Percentiles rank a stretch among this genome's conserved stretches.
Conservation (phyloP, 345 rosid species). For the Psidium guajava region DNA sequence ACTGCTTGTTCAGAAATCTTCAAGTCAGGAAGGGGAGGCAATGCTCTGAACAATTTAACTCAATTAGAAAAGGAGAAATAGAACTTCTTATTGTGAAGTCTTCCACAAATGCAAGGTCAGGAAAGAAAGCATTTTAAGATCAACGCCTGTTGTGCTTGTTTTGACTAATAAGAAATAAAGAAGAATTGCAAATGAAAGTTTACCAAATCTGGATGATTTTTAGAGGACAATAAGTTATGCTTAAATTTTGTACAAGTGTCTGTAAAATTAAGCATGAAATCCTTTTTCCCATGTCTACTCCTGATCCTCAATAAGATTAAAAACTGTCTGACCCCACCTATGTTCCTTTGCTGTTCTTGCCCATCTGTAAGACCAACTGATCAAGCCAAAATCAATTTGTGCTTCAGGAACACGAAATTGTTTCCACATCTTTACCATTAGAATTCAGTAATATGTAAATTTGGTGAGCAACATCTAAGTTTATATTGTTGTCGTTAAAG, state of each 20-base stretch:
- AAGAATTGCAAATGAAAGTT: background rate
- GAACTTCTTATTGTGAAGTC: background rate
- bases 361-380: background rate
- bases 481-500: background rate
- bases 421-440: background rate
- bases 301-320: background rate
- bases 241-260: background rate
- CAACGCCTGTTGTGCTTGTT: background rate
- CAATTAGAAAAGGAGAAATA: background rate
- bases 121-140: background rate
- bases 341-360: background rate
- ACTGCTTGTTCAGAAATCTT: slow-evolving; percentile 67
- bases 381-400: background rate
- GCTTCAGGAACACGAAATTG: background rate
- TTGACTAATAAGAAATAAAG: background rate
- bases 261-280: background rate
- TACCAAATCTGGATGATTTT: background rate
- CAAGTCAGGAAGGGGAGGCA: slow-evolving; percentile 88
- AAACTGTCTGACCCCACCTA: background rate
- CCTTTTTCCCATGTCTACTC: background rate
- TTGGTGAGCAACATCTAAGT: background rate
- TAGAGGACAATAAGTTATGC: background rate
- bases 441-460: background rate
- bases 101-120: background rate
- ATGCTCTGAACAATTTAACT: slow-evolving; percentile 38